These are phyloP conservation scores for Candida xyloterini DNA, from an alignment of 805 yeast species.

Conservation along the genomic window DNA sequence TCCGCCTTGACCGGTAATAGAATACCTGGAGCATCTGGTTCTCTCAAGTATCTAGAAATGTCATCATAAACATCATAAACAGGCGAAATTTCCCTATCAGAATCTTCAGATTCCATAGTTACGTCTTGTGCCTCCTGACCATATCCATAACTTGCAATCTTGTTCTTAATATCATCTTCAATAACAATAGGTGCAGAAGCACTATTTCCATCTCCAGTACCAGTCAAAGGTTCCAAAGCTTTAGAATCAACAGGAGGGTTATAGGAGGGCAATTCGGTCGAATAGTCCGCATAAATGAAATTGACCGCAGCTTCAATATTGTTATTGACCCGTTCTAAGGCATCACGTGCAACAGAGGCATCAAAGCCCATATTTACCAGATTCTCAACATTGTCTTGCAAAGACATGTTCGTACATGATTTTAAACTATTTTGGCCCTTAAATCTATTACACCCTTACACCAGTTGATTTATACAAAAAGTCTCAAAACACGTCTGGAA, in stretches of 20 bases:
- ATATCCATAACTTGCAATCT: constrained; percentile 23
- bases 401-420: constrained; percentile 12
- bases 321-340: constrained; percentile 33
- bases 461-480: neutral
- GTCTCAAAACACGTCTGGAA: constrained; percentile 81
- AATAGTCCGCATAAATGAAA: constrained; percentile 32
- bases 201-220: constrained; percentile 12
- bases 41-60: constrained; percentile 25
- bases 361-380: constrained; percentile 31
- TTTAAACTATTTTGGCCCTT: neutral
- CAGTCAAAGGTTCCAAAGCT: constrained; percentile 11
- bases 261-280: constrained; percentile 16
- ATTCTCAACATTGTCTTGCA: constrained; percentile 22
- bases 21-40: constrained; percentile 28
- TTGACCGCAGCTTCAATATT: constrained; percentile 35
- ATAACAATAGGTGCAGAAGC: constrained; percentile 19
- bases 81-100: constrained; percentile 2
- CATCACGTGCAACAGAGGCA: constrained; percentile 29
- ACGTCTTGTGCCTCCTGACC: constrained; percentile 4
- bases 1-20: constrained; percentile 35
- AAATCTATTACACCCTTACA: constrained; percentile 7
- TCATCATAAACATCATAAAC: constrained; percentile 34
- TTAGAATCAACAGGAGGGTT: constrained; percentile 9
- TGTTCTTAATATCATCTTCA: constrained; percentile 26
- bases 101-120: constrained; percentile 7